phyloP scores from a whole-genome alignment of 306 rosid species.

The Prunus fruticosa region DNA sequence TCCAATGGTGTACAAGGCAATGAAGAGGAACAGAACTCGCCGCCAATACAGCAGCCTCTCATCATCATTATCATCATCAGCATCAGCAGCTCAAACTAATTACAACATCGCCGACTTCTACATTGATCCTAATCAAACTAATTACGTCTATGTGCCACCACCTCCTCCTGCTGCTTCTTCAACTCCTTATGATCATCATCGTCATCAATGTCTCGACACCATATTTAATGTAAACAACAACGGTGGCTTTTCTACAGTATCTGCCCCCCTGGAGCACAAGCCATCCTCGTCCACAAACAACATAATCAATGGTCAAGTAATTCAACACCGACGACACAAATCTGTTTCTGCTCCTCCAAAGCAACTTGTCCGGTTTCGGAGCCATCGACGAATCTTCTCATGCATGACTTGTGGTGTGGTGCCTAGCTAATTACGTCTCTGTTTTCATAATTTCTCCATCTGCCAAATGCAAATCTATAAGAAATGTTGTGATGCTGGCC shows the following conservation, averaged over 20 bases:
- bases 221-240: not conserved
- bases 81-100: not conserved
- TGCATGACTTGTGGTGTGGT: not conserved
- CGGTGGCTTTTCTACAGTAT: not conserved
- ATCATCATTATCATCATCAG: slow-evolving; percentile 2
- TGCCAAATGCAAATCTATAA: too few species aligned
- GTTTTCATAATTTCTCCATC: too few species aligned
- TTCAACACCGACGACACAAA: slow-evolving; percentile 7
- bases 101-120: slow-evolving; percentile 20
- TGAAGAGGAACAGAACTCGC: slow-evolving; percentile 23
- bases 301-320: not conserved
- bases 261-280: not conserved
- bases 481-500: too few species aligned
- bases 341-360: not conserved
- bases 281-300: not conserved
- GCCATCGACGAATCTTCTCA: slow-evolving; percentile 15
- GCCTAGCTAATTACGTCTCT: not conserved
- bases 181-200: not conserved
- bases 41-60: slow-evolving; percentile 19
- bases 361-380: slow-evolving; percentile 12
- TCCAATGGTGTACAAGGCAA: slow-evolving; percentile 38
- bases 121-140: not conserved
- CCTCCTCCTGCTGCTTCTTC: not conserved
- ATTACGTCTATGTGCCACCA: not conserved
- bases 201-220: not conserved